Percentiles rank a stretch among this genome's conserved stretches.
Conservation (phyloP, 208 protist genomes). For the Leishmania guyanensis region DNA sequence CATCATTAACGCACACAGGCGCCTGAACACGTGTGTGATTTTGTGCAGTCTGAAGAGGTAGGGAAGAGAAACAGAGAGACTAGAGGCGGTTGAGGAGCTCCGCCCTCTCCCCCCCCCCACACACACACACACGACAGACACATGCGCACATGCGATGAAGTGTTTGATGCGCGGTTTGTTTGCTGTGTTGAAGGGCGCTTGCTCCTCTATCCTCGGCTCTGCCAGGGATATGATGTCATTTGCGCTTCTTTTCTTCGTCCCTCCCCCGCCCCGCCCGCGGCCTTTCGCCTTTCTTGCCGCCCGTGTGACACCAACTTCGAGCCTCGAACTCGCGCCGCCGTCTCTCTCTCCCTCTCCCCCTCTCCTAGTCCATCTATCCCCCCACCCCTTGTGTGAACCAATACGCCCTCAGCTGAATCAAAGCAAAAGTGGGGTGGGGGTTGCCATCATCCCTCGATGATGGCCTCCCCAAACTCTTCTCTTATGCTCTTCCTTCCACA, state of each 20-base stretch:
- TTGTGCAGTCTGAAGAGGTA: background rate
- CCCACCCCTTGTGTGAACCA: too few relatives aligned
- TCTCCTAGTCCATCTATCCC: background rate
- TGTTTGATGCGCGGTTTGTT: background rate
- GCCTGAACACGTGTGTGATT: background rate
- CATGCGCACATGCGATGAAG: background rate
- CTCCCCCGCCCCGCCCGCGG: background rate
- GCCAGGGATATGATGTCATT: background rate
- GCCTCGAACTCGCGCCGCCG: background rate
- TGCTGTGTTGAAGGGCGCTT: background rate
- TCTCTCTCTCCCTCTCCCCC: background rate
- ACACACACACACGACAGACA: background rate
- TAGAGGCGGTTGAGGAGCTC: background rate
- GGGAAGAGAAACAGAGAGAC: background rate
- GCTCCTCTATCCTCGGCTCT: too few relatives aligned
- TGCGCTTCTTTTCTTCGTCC: background rate
- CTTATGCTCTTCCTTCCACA: background rate
- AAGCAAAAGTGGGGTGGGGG: background rate
- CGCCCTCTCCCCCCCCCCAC: background rate
- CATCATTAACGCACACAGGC: background rate
- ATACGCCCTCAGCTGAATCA: background rate
- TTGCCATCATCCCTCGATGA: background rate
- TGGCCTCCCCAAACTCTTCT: background rate
- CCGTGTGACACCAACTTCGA: slow-evolving; percentile 1
- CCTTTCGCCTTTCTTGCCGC: background rate